Percentiles rank a stretch among this genome's conserved stretches.
Evolutionary conservation across 345 rosid species (phyloP).

Genomic region (Euclidium syriacum): DNA sequence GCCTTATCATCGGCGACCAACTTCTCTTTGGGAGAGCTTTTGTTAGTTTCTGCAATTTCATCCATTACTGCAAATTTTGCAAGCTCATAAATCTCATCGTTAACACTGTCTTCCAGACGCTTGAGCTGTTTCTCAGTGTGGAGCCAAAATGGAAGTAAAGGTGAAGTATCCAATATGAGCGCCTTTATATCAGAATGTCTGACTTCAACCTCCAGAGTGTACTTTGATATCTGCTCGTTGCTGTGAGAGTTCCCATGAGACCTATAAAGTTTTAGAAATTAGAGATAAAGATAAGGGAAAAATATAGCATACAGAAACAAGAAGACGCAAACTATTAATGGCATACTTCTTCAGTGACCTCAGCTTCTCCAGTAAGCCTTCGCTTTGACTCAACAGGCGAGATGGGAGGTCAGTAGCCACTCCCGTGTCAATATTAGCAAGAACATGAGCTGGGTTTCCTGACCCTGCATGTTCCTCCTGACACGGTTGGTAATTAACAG

Average conservation of each 20-base stretch:
- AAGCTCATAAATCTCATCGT: slow-evolving; percentile 60
- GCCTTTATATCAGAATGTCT: slow-evolving; percentile 80
- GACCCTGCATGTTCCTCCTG: slow-evolving; percentile 26
- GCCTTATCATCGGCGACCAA: slow-evolving; percentile 19
- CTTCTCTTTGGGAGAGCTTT: slow-evolving; percentile 29
- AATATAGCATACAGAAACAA: not conserved
- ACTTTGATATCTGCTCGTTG: slow-evolving; percentile 51
- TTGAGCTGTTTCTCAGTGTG: slow-evolving; percentile 75
- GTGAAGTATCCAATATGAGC: slow-evolving; percentile 46
- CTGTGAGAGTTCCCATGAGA: slow-evolving; percentile 42
- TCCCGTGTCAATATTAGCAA: slow-evolving; percentile 28
- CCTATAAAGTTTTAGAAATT: slow-evolving; percentile 36
- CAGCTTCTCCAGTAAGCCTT: slow-evolving; percentile 66
- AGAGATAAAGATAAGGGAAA: slow-evolving; percentile 6
- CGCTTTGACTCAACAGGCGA: slow-evolving; percentile 48
- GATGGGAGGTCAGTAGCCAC: slow-evolving; percentile 37
- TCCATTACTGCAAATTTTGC: slow-evolving; percentile 58
- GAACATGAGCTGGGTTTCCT: slow-evolving; percentile 18
- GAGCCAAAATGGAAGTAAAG: slow-evolving; percentile 72
- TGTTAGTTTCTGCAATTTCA: slow-evolving; percentile 36
- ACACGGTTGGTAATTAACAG: slow-evolving; percentile 24
- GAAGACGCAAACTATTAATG: slow-evolving; percentile 12
- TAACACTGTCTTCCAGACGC: slow-evolving; percentile 54
- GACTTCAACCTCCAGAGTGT: slow-evolving; percentile 62
- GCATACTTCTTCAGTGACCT: slow-evolving; percentile 66